phyloP scores from a whole-genome alignment of 192 early-diverging fungal species.

The Linnemannia hyalina region DNA sequence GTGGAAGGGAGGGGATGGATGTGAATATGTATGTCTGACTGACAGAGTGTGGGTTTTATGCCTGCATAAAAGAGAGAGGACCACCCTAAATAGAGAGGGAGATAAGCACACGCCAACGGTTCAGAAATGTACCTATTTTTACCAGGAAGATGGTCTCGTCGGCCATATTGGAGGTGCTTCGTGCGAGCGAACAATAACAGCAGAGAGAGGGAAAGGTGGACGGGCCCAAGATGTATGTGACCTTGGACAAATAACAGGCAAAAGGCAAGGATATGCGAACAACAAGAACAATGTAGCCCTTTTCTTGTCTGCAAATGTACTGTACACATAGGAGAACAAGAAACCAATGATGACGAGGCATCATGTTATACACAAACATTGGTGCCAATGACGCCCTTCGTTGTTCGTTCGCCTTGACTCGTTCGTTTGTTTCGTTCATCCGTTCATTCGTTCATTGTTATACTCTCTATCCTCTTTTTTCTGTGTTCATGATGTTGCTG shows the following conservation, averaged over 20 bases:
- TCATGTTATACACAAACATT: too few species aligned
- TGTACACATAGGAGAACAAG: too few species aligned
- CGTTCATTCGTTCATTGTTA: conserved; percentile 1
- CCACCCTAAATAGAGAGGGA: neutral
- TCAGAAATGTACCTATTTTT: neutral
- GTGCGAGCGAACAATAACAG: conserved; percentile 12
- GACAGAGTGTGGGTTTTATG: neutral
- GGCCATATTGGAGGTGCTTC: neutral
- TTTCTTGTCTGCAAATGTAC: too few species aligned
- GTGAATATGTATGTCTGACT: neutral
- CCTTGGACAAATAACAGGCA: too few species aligned
- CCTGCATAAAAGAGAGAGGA: neutral
- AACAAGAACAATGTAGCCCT: too few species aligned
- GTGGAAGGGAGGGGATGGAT: neutral
- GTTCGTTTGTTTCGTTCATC: neutral
- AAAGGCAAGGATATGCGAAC: too few species aligned
- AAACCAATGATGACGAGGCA: too few species aligned
- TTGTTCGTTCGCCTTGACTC: too few species aligned
- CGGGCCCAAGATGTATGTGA: neutral
- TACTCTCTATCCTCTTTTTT: neutral
- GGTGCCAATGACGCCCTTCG: too few species aligned
- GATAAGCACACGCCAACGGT: conserved; percentile 3
- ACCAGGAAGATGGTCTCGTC: neutral
- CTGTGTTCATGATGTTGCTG: neutral
- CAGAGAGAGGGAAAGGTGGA: neutral